Conservation (phyloP, 1,139 yeast species). For the Groenewaldozyma auringiensis region DNA sequence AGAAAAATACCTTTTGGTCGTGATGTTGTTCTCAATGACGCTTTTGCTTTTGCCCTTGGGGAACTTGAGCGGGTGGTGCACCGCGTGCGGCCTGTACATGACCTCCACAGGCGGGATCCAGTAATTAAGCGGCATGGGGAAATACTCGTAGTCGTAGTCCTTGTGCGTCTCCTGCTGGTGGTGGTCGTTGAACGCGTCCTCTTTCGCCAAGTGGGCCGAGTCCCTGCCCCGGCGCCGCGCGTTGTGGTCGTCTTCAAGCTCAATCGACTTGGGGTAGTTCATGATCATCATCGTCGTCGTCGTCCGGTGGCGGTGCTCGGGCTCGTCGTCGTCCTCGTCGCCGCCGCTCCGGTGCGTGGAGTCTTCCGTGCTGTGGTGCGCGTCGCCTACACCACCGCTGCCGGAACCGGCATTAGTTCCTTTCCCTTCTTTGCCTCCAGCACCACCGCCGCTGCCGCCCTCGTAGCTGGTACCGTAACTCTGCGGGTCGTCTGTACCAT, state of each 20-base stretch:
- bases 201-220: not conserved
- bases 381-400: too few relatives aligned
- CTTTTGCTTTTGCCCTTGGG: slow-evolving; percentile 16
- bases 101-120: slow-evolving; percentile 54
- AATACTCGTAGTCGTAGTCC: slow-evolving; percentile 40
- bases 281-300: not conserved
- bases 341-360: not conserved
- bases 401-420: too few relatives aligned
- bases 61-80: slow-evolving; percentile 35
- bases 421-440: not conserved
- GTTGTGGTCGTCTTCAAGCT: not conserved
- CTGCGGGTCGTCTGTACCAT: not conserved
- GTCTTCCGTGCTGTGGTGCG: not conserved
- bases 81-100: slow-evolving; percentile 54
- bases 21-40: slow-evolving; percentile 24
- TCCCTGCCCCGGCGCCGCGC: not conserved
- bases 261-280: not conserved
- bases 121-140: slow-evolving; percentile 49
- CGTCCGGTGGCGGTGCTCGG: not conserved
- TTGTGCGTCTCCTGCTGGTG: not conserved
- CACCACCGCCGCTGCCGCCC: not conserved
- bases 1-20: slow-evolving; percentile 38
- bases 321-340: not conserved
- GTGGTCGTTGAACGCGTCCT: not conserved
- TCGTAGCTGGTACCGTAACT: not conserved